A percentile compares a stretch with the other conserved stretches of the same genome.
phyloP scores from a whole-genome alignment of 2,329 filamentous ascomycete genomes.

The Calycina herbarum region DNA sequence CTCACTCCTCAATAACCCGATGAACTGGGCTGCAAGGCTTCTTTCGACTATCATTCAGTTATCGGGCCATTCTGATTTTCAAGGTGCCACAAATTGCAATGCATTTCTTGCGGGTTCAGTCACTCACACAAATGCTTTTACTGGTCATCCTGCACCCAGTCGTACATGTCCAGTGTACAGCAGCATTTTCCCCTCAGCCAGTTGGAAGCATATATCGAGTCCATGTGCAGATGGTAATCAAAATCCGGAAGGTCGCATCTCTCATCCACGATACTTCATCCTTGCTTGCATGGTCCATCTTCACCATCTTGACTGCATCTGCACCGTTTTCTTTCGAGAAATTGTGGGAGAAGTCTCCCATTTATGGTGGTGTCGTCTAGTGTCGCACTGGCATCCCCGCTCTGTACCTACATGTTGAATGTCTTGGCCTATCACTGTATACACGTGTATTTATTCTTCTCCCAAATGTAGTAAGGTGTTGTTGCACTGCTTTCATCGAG shows the following conservation, averaged over 20 bases:
- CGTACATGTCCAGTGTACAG: not conserved
- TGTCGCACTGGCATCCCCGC: not conserved
- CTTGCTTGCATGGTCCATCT: not conserved
- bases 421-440: constrained; percentile 15
- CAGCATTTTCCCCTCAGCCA: not conserved
- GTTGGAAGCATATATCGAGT: not conserved
- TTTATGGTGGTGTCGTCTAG: not conserved
- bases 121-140: not conserved
- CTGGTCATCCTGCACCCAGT: not conserved
- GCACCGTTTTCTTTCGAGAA: not conserved
- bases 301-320: not conserved
- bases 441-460: constrained; percentile 16
- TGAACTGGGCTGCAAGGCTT: not conserved
- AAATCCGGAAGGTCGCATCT: not conserved
- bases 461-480: not conserved
- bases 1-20: not conserved
- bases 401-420: not conserved
- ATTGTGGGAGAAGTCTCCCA: not conserved
- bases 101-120: not conserved
- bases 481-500: not conserved
- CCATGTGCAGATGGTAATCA: not conserved
- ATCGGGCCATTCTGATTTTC: not conserved
- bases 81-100: not conserved
- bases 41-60: not conserved
- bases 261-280: not conserved